Conservation (phyloP, 73 alveolate genomes). For the Diophrys appendiculata region DNA sequence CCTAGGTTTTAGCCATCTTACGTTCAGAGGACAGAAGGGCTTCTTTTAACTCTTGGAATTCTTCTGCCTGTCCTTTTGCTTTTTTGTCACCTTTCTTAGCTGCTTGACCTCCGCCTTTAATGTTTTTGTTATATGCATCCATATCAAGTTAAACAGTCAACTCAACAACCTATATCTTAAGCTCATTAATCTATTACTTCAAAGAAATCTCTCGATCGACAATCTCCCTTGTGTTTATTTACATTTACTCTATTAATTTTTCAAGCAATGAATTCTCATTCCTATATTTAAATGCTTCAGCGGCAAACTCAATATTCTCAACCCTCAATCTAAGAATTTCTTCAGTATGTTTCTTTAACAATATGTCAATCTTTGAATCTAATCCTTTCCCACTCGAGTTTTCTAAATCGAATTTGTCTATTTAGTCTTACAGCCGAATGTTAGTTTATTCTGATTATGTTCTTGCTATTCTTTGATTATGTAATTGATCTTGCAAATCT, state of each 20-base stretch:
- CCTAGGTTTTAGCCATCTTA: background rate
- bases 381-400: background rate
- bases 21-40: background rate
- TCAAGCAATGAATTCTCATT: no score
- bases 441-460: background rate
- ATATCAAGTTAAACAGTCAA: background rate
- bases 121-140: background rate
- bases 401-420: background rate
- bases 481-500: no score
- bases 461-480: no score
- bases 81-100: background rate
- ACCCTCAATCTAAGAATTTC: background rate
- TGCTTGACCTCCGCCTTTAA: background rate
- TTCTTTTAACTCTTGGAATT: background rate
- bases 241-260: no score
- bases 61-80: background rate
- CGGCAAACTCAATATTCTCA: background rate
- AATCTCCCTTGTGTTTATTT: no score
- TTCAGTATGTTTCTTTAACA: background rate
- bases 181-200: no score
- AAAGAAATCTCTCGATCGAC: background rate
- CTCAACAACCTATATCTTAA: no score
- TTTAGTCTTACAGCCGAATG: background rate
- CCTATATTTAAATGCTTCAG: no score
- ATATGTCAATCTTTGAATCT: background rate